phyloP scores from a whole-genome alignment of 306 rosid genomes.

The Quercus ilex region DNA sequence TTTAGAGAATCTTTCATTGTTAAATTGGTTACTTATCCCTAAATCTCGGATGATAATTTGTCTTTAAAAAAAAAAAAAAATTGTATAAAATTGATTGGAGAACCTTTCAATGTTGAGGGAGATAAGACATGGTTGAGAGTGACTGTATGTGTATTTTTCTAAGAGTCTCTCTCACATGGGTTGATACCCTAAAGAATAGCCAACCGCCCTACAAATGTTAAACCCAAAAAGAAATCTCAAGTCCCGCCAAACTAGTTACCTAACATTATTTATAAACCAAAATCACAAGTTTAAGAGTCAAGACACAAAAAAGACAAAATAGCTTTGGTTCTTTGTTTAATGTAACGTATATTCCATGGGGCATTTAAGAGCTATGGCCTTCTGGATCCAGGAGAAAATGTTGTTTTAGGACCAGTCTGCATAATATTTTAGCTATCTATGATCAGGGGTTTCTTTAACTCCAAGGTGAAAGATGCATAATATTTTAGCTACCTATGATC shows the following conservation, averaged over 20 bases:
- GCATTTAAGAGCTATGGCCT: background rate
- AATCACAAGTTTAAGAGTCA: slow-evolving; percentile 7
- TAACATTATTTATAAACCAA: slow-evolving; percentile 9
- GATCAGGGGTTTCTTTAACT: too few relatives aligned
- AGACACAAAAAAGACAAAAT: slow-evolving; percentile 18
- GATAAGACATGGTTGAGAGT: slow-evolving; percentile 1
- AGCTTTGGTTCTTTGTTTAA: slow-evolving; percentile 1
- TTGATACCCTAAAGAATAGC: slow-evolving; percentile 37
- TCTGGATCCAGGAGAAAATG: background rate
- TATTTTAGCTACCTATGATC: background rate
- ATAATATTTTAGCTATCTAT: background rate
- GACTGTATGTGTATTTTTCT: background rate
- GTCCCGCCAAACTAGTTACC: slow-evolving; percentile 23
- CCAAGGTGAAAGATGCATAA: background rate
- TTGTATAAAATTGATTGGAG: background rate
- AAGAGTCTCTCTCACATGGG: slow-evolving; percentile 32
- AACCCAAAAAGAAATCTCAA: slow-evolving; percentile 15
- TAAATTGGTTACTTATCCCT: slow-evolving; percentile 7
- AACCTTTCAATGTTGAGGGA: background rate
- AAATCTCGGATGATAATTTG: slow-evolving; percentile 5
- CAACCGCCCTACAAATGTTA: slow-evolving; percentile 29
- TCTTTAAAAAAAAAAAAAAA: background rate
- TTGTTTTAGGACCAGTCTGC: background rate
- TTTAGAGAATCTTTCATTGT: slow-evolving; percentile 4
- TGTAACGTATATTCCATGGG: slow-evolving; percentile 23